phyloP scores from a whole-genome alignment of 1,139 yeast genomes.

The Sugiyamaella neomexicana region DNA sequence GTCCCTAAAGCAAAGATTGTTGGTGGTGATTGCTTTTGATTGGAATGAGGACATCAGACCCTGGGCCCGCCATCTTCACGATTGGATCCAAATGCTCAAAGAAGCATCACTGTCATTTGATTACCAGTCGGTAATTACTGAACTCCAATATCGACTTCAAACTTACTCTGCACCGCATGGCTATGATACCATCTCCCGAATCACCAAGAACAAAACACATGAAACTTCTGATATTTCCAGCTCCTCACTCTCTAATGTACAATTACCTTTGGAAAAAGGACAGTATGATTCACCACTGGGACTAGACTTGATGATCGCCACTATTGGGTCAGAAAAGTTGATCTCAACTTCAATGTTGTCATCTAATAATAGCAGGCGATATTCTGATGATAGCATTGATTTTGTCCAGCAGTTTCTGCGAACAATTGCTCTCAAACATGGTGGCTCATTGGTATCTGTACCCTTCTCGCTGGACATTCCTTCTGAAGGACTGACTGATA shows the following conservation, averaged over 20 bases:
- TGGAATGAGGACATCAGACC: conserved; percentile 27
- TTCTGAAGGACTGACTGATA: conserved; percentile 23
- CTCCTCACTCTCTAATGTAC: conserved; percentile 24
- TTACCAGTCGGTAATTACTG: conserved; percentile 15
- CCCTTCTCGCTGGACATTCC: conserved; percentile 23
- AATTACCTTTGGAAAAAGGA: conserved; percentile 38
- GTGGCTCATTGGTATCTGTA: conserved; percentile 35
- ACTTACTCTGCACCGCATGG: conserved; percentile 26
- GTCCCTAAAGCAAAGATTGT: conserved; percentile 15
- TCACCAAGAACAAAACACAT: background rate
- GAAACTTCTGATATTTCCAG: conserved; percentile 1
- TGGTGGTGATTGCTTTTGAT: conserved; percentile 30
- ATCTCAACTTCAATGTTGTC: conserved; percentile 15
- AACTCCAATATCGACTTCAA: conserved; percentile 26
- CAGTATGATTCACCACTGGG: conserved; percentile 40
- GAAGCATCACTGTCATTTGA: conserved; percentile 20
- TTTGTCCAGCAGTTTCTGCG: conserved; percentile 57
- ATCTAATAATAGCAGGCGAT: conserved; percentile 2
- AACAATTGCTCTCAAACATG: conserved; percentile 49
- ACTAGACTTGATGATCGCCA: conserved; percentile 35
- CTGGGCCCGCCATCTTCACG: conserved; percentile 29
- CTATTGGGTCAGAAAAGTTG: conserved; percentile 31
- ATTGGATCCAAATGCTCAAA: conserved; percentile 29
- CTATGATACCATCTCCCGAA: background rate
- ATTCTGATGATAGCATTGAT: conserved; percentile 41